Evolutionary conservation across 768 basidiomycete genomes (phyloP), one percentile per base, ranked within the genome.

Genomic region (Amanita molliuscula): DNA sequence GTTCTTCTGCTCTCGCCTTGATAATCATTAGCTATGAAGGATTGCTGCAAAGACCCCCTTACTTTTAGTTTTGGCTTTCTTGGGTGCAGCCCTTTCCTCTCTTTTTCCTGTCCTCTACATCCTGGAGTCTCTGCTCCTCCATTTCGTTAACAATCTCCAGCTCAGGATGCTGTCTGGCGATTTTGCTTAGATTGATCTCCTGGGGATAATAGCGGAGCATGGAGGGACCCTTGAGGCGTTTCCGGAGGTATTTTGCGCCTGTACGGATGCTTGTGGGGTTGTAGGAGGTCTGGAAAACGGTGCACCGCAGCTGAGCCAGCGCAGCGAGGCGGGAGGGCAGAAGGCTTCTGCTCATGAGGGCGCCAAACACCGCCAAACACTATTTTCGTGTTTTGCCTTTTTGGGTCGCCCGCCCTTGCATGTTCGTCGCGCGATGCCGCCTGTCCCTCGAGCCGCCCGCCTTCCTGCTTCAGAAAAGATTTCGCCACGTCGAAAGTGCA

Each of bases 201-300:
- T 67, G 62, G 0, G 86, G 87, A 67, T 94, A 93, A 69, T 97
- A 97, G 4, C 77, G 69, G 55, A 84, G 61, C 83, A 96, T 88
- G 23, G 89, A 76, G 0, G 91, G 91, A 0, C 94, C 95, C 0
- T 83, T 79, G 31, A 97, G 78, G 15, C 85, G 75, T 11, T 77
- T 73, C 16, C 85, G 81, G 41, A 97, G 80, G 69, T 95, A 92
- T 69, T 97, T 97, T 23, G 91, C 85, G 15, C 95, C 95, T 0
- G 88, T 93, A 15, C 94, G 82, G 11, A 79, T 62, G 23, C 77
- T 78, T 2, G 75, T 75, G 0, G 94, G 94, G 66, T 97, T 97
- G 68, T 87, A 91, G 3, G 84, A 72, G 7, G 90, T 95, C 60
- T 91, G 79, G 61, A 97, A 95, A 47, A 97, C 78, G 36, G 72